Conservation (phyloP, 2,329 filamentous ascomycete species). For the Calonectria montana region DNA sequence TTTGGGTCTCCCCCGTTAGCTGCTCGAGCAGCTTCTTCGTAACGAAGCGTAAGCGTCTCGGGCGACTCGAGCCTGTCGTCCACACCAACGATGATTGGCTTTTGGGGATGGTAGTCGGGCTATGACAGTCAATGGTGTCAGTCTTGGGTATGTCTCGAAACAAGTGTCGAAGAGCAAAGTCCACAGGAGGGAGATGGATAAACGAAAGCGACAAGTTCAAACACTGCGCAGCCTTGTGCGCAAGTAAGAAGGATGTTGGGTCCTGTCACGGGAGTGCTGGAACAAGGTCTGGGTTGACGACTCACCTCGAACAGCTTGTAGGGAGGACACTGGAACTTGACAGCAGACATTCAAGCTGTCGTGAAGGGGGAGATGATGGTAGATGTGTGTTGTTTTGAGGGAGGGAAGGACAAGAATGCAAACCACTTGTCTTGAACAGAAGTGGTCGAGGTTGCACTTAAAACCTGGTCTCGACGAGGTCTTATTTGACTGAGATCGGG, state of each 20-base stretch:
- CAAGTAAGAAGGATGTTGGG: constrained; percentile 30
- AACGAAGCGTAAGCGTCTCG: constrained; percentile 65
- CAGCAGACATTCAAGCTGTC: constrained; percentile 68
- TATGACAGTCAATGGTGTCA: constrained; percentile 46
- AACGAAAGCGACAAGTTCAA: constrained; percentile 25
- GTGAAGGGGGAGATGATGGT: constrained; percentile 47
- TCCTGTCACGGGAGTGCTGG: constrained; percentile 41
- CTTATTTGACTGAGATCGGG: constrained; percentile 48
- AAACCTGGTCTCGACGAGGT: constrained; percentile 53
- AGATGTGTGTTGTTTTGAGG: constrained; percentile 46
- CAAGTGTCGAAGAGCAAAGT: constrained; percentile 23
- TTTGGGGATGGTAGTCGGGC: constrained; percentile 65
- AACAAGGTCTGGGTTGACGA: constrained; percentile 51
- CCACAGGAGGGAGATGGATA: constrained; percentile 27
- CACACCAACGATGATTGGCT: constrained; percentile 65
- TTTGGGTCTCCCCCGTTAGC: constrained; percentile 64
- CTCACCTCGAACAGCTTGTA: constrained; percentile 72
- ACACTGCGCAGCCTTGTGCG: constrained; percentile 27
- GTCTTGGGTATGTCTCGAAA: constrained; percentile 37
- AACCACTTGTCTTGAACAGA: constrained; percentile 52
- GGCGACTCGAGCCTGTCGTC: constrained; percentile 69
- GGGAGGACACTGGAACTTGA: constrained; percentile 65
- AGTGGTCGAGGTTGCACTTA: constrained; percentile 46
- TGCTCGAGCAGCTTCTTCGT: constrained; percentile 67
- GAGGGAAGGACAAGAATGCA: constrained; percentile 48